Evolutionary conservation across 2,329 filamentous ascomycete genomes (phyloP).

Genomic region (Acrocalymma vagum): DNA sequence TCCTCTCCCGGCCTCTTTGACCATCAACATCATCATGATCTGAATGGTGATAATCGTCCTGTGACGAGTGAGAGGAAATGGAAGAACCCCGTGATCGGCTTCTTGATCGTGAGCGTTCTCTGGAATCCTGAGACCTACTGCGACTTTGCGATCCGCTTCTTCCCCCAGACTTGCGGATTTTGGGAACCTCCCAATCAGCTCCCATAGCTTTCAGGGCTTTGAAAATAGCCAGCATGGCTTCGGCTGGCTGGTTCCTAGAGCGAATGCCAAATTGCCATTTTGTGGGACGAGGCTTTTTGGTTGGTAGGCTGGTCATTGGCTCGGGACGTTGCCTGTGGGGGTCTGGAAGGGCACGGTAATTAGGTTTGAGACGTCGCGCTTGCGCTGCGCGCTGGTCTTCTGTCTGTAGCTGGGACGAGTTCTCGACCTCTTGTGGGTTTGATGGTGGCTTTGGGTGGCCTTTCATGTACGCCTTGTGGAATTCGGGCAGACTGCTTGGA

Average conservation of each 20-base stretch:
- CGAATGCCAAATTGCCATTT: constrained; percentile 99
- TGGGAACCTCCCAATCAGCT: constrained; percentile 79
- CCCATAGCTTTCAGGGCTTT: constrained; percentile 88
- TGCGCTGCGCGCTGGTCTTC: constrained; percentile 79
- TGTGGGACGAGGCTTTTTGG: constrained; percentile 79
- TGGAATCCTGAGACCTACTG: constrained; percentile 35
- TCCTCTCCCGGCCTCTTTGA: constrained; percentile 46
- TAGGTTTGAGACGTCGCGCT: constrained; percentile 82
- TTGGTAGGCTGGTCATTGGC: constrained; percentile 63
- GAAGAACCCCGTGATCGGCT: constrained; percentile 41
- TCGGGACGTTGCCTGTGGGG: constrained; percentile 62
- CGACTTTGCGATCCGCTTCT: constrained; percentile 45
- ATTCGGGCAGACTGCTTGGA: constrained; percentile 87
- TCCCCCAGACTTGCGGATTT: constrained; percentile 49
- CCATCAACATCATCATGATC: constrained; percentile 23
- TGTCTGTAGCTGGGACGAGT: constrained; percentile 46
- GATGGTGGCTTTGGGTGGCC: constrained; percentile 56
- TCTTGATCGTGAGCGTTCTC: constrained; percentile 40
- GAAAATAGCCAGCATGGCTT: constrained; percentile 95
- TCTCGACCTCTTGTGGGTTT: constrained; percentile 28
- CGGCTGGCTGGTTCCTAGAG: constrained; percentile 90
- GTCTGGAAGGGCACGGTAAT: constrained; percentile 75
- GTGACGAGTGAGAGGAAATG: constrained; percentile 40
- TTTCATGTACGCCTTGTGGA: constrained; percentile 91
- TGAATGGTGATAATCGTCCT: constrained; percentile 25